Evolutionary conservation across 345 rosid species (phyloP).

Genomic region (Melastoma malabathricum): DNA sequence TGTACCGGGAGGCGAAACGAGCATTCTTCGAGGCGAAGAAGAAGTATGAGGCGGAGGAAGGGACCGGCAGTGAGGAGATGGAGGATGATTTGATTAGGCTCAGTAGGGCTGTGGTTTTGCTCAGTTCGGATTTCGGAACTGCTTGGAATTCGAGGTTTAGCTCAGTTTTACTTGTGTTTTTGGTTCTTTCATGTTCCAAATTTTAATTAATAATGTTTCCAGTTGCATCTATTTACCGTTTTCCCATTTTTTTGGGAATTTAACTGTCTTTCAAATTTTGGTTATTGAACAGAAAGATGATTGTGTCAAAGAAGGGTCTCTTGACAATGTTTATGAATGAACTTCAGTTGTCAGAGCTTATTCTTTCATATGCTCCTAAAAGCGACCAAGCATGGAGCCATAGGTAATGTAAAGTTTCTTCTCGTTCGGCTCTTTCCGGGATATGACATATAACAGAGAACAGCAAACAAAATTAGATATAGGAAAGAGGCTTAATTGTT

Average conservation of each 20-base stretch:
- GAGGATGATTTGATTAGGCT: slow-evolving; percentile 55
- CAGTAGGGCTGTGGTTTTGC: slow-evolving; percentile 55
- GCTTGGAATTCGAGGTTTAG: slow-evolving; percentile 89
- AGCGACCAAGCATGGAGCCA: slow-evolving; percentile 96
- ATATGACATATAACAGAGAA: not conserved
- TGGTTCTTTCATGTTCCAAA: too few species aligned
- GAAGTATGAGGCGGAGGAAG: slow-evolving; percentile 23
- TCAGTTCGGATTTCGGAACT: slow-evolving; percentile 74
- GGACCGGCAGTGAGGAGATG: slow-evolving; percentile 7
- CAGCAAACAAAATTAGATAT: too few species aligned
- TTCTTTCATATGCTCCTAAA: slow-evolving; percentile 76
- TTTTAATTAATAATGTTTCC: too few species aligned
- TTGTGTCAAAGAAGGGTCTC: slow-evolving; percentile 36
- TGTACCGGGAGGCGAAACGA: slow-evolving; percentile 47
- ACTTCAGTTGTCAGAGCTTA: slow-evolving; percentile 55
- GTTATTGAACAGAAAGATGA: slow-evolving; percentile 42
- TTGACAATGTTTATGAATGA: slow-evolving; percentile 37
- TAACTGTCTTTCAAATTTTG: slow-evolving; percentile 5
- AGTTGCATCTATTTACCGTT: too few species aligned
- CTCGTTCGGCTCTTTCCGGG: not conserved
- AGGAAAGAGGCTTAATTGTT: too few species aligned
- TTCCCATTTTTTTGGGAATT: slow-evolving; percentile 6
- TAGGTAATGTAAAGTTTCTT: slow-evolving; percentile 27
- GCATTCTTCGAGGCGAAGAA: slow-evolving; percentile 32
- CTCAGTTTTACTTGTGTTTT: not conserved